Conservation (phyloP, 208 protist species). For the Angomonas deanei region DNA sequence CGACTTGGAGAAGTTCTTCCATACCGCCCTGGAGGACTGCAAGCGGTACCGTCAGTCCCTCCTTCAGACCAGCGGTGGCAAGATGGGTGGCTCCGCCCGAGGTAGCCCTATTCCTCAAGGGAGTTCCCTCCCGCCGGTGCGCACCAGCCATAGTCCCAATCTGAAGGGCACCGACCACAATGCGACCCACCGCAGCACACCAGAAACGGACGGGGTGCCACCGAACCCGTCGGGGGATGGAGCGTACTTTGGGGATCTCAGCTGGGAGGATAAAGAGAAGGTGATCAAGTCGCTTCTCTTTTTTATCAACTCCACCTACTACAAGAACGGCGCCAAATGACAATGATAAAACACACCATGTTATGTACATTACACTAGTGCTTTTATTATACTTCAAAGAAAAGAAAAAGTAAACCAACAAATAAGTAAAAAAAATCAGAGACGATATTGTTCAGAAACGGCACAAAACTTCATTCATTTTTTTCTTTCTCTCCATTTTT, state of each 20-base stretch:
- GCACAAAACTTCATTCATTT: background rate
- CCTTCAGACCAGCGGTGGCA: background rate
- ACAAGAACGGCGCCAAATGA: conserved; percentile 11
- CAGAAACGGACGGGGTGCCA: background rate
- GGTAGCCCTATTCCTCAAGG: background rate
- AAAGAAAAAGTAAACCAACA: background rate
- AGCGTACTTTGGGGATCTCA: conserved; percentile 44
- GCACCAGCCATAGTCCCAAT: background rate
- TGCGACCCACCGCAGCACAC: background rate
- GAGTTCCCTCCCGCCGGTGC: background rate
- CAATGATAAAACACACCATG: background rate
- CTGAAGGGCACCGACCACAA: background rate
- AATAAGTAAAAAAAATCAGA: background rate
- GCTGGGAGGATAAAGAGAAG: conserved; percentile 80
- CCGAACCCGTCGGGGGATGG: conserved; percentile 8
- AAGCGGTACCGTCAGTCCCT: conserved; percentile 25
- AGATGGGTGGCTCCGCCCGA: background rate
- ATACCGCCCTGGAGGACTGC: conserved; percentile 61
- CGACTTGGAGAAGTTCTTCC: conserved; percentile 77
- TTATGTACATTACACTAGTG: background rate
- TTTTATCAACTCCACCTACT: conserved; percentile 76
- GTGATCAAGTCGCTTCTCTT: conserved; percentile 82
- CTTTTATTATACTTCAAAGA: too few species aligned
- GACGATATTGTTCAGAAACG: background rate
- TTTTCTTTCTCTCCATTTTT: background rate